Base-by-base conservation (phyloP, 1,284 basidiomycete species). In the Erythrobasidium hasegawianum region DNA sequence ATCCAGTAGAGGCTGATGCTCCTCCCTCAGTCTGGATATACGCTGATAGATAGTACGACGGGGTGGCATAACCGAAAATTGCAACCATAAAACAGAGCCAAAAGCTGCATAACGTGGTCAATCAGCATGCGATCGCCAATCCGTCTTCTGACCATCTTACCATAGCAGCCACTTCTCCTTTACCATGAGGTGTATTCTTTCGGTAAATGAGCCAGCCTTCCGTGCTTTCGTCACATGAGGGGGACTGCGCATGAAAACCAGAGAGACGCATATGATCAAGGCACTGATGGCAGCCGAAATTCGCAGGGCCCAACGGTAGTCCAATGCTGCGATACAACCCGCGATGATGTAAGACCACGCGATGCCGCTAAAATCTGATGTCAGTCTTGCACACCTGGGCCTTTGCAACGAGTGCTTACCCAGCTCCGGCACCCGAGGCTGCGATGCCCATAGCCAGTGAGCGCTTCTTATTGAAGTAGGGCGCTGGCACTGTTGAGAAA, bases 271-370 rank as follows among this genome's bases (percentile, higher is more conserved):
- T 26, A 43, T 56, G 33, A 64, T 27, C 7, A 11, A 39, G 20
- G 57, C 13, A 3, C 27, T 64, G n/a, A 57, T 33, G 33, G 57
- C 24, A 14, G 53, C 61, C 11, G 61, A 64, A 5, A 64, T 57
- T 8, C 61, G 39, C 20, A 64, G 29, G 11, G 61, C 41, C 61
- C 61, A 64, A n/a, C 29, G 54, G 26, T 57, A 64, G 2, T 50
- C 55, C 5, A 57, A 27, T 16, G 52, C 45, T 14, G 39, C 43
- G 24, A 64, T 64, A 27, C 54, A 57, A 26, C 16, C 40, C 47
- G 43, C 9, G 41, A 56, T 45, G 16, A 64, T 57, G 27, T 64
- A 64, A 0, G 61, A 57, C 61, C 61, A 64, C n/a, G 54, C 61
- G 20, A 64, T 57, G 26, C 61, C 61, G 9, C 61, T 64, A 24